phyloP scores from a whole-genome alignment of 179 eudicot genomes.

The Gypsophila paniculata region DNA sequence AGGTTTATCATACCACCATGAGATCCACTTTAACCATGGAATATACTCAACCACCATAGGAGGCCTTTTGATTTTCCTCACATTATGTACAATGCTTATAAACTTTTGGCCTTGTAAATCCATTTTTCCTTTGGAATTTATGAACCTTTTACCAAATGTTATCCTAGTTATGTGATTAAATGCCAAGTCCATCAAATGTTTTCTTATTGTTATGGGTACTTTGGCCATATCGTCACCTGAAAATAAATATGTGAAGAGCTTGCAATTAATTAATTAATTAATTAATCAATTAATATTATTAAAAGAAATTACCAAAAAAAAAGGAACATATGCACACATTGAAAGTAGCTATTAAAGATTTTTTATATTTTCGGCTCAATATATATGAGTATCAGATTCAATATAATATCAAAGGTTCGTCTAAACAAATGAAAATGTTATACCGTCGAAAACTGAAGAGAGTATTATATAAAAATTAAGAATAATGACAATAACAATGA shows the following conservation, averaged over 20 bases:
- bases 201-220: conserved; percentile 12
- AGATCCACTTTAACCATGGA: conserved; percentile 29
- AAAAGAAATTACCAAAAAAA: too few species aligned
- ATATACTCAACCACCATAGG: conserved; percentile 21
- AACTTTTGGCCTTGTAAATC: conserved; percentile 57
- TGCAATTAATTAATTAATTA: background rate
- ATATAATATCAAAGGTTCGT: too few species aligned
- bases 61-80: conserved; percentile 8
- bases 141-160: conserved; percentile 55
- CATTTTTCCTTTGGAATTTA: conserved; percentile 38
- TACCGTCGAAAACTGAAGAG: too few species aligned
- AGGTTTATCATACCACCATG: background rate
- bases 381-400: too few species aligned
- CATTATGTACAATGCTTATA: conserved; percentile 33
- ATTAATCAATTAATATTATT: too few species aligned
- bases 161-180: conserved; percentile 61
- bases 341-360: too few species aligned
- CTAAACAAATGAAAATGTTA: too few species aligned
- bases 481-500: too few species aligned
- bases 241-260: background rate
- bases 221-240: background rate
- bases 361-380: too few species aligned
- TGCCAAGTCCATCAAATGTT: conserved; percentile 35
- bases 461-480: too few species aligned
- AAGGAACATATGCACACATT: too few species aligned